phyloP scores from a whole-genome alignment of 345 rosid genomes.

The Balakata baccata region DNA sequence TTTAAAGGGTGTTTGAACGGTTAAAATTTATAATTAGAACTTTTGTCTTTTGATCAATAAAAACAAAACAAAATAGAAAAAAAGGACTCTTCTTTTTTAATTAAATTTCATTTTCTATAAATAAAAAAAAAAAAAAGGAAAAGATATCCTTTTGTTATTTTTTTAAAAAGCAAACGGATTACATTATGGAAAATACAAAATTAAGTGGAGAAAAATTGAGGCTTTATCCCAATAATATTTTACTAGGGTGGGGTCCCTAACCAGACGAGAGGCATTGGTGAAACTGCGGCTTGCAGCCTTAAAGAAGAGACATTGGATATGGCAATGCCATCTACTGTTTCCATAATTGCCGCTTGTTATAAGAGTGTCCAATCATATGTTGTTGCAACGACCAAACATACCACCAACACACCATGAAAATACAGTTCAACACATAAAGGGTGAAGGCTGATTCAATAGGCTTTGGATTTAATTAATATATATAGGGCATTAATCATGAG shows the following conservation, averaged over 20 bases:
- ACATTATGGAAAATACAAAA: too few species aligned
- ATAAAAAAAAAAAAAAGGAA: too few species aligned
- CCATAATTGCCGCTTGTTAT: background rate
- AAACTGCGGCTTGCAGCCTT: background rate
- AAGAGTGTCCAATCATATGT: background rate
- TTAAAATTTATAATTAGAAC: background rate
- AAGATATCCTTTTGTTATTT: too few species aligned
- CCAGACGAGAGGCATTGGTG: background rate
- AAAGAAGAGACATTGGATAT: conserved; percentile 2
- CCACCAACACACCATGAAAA: background rate
- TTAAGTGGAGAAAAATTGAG: too few species aligned
- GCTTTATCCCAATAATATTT: too few species aligned
- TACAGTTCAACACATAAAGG: background rate
- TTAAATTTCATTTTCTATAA: too few species aligned
- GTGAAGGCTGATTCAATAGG: background rate
- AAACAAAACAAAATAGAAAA: too few species aligned
- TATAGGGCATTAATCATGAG: background rate
- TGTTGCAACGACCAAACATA: background rate
- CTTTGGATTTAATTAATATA: background rate
- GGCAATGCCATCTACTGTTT: background rate
- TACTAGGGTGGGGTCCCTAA: background rate
- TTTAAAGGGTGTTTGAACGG: background rate
- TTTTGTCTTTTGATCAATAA: background rate
- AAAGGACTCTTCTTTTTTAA: too few species aligned
- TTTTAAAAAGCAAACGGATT: too few species aligned